Evolutionary conservation across 495 filamentous ascomycete genomes (phyloP), one percentile per base, ranked within the genome.

Genomic region (Ramalina intermedia): DNA sequence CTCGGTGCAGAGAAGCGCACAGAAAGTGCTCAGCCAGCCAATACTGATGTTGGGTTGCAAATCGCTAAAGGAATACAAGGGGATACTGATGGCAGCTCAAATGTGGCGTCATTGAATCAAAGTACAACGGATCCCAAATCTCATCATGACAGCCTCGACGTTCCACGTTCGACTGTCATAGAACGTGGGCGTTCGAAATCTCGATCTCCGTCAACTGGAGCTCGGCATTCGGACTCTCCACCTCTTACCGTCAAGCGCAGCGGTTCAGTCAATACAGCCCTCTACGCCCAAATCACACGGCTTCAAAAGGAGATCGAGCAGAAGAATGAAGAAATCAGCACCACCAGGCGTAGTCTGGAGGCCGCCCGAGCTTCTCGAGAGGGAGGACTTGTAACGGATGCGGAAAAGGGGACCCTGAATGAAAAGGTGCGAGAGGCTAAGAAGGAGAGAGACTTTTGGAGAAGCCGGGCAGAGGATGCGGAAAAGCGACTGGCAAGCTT

Each of bases 371-470:
- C 35, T 16, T 29, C 43, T 1, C 26, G 43, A n/a, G 47, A 43
- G 26, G 54, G 37, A 0, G 44, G 45, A n/a, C 38, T 40, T 27
- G 14, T 48, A 17, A 16, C 49, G 14, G 45, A 38, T 13, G 37
- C 14, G 53, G 53, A 44, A 64, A 75, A 69, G 11, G 68, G 62
- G 0, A 62, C 59, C 7, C 41, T 76, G 37, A 63, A 62, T 37
- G 65, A 70, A 47, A 62, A 69, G 51, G 58, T 79, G 27, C 55
- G 64, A 16, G 52, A 63, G 4, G 62, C 66, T n/a, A 66, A 64
- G 45, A 60, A 60, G 21, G 71, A 76, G 41, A 55, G 63, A 37
- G 50, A 58, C 27, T 58, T 61, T 44, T 80, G 76, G 75, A 66
- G 64, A 45, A 61, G 58, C 23, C 61, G 71, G 43, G 75, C 75